Conservation (phyloP, 257 asterid genomes). For the Solanum ahanhuiri region DNA sequence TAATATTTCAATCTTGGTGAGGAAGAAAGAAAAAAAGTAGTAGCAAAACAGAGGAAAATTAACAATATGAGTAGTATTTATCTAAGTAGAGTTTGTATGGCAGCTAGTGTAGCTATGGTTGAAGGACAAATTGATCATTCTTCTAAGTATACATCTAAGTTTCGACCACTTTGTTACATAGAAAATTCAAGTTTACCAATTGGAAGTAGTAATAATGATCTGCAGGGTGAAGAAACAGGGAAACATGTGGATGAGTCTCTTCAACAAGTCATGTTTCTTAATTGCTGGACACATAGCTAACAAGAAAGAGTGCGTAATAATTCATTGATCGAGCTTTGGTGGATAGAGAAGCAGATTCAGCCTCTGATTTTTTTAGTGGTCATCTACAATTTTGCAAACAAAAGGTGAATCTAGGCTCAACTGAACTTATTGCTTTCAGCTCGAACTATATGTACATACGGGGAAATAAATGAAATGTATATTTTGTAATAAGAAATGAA, state of each 20-base stretch:
- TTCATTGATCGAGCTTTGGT: background rate
- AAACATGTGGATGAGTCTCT: constrained; percentile 11
- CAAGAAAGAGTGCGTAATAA: background rate
- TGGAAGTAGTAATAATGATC: background rate
- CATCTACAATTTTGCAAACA: background rate
- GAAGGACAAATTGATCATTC: constrained; percentile 7
- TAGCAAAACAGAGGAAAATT: background rate
- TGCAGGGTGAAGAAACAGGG: background rate
- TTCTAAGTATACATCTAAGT: background rate
- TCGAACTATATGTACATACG: background rate
- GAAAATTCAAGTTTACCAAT: background rate
- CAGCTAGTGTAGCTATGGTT: background rate
- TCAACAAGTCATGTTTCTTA: constrained; percentile 13
- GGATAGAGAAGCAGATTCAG: background rate
- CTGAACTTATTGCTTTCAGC: background rate
- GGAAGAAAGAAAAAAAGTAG: background rate
- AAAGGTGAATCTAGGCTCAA: background rate
- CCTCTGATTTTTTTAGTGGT: background rate
- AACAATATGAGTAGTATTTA: constrained; percentile 2
- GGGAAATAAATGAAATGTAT: background rate
- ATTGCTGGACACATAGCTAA: constrained; percentile 15
- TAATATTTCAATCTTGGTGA: background rate
- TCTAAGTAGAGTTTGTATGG: constrained; percentile 5
- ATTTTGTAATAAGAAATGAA: background rate
- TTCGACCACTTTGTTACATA: background rate